Evolutionary conservation across 345 rosid genomes (phyloP).

Genomic region (Eucalyptus guilfoylei): DNA sequence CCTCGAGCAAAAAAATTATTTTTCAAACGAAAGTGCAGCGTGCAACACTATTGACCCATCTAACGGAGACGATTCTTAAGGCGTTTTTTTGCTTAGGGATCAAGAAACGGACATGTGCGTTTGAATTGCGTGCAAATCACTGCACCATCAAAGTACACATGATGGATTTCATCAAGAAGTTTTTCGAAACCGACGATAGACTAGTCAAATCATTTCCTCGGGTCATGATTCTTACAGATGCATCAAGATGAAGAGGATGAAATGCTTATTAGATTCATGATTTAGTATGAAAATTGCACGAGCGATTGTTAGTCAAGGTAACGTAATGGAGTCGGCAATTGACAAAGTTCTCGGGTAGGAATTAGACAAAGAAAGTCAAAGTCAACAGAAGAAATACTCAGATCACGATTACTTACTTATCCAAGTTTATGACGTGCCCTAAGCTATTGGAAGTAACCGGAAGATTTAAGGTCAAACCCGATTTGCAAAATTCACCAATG

Average conservation of each 20-base stretch:
- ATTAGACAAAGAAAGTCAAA: background rate
- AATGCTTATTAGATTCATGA: background rate
- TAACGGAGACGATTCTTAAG: background rate
- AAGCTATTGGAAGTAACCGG: background rate
- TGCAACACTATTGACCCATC: background rate
- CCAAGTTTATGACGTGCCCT: background rate
- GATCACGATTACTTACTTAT: background rate
- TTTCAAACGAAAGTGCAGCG: background rate
- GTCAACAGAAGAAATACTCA: background rate
- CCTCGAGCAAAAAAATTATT: background rate
- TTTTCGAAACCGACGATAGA: background rate
- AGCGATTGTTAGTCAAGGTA: background rate
- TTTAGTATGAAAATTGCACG: background rate
- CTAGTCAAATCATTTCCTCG: background rate
- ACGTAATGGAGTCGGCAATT: background rate
- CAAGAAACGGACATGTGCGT: background rate
- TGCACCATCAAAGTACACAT: background rate
- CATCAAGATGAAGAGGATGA: background rate
- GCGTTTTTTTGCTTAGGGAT: background rate
- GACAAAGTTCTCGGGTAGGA: background rate
- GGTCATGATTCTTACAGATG: background rate
- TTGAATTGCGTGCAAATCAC: background rate
- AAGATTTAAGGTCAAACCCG: background rate
- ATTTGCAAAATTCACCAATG: background rate
- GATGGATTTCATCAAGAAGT: background rate